These are phyloP conservation scores for Boletus rex-veris DNA, from an alignment of 768 basidiomycete genomes.

Conservation along the genomic window DNA sequence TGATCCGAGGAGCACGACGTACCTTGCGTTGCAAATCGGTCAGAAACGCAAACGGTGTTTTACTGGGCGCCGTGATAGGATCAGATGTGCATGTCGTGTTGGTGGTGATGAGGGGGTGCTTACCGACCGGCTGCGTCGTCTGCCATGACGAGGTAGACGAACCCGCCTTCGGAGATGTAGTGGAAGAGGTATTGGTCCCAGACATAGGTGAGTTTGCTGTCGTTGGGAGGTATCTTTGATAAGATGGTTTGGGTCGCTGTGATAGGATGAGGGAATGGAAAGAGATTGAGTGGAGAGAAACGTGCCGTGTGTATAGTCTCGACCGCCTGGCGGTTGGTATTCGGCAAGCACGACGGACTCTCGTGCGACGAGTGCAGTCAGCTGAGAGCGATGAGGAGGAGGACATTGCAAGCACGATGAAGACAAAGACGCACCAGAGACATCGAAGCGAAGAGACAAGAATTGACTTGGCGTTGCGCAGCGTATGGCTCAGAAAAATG, in stretches of 20 bases:
- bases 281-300: neutral
- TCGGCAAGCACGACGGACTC: constrained; percentile 83
- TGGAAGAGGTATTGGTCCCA: constrained; percentile 95
- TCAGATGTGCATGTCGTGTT: neutral
- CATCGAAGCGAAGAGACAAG: constrained; percentile 7
- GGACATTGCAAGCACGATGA: neutral
- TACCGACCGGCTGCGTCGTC: constrained; percentile 90
- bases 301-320: constrained; percentile 87
- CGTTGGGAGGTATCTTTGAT: constrained; percentile 91
- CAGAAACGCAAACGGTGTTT: constrained; percentile 94
- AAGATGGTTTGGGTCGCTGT: constrained; percentile 84
- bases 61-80: constrained; percentile 38
- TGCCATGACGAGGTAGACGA: constrained; percentile 90
- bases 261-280: constrained; percentile 1
- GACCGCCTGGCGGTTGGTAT: constrained; percentile 65
- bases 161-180: constrained; percentile 85
- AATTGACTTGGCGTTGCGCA: too few relatives aligned
- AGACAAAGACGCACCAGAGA: constrained; percentile 22
- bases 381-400: constrained; percentile 37
- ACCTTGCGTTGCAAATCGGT: constrained; percentile 80
- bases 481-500: too few relatives aligned
- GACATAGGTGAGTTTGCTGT: constrained; percentile 78
- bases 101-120: neutral
- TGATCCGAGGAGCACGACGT: too few relatives aligned
- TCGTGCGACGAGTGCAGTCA: constrained; percentile 81